Evolutionary conservation across 2,329 filamentous ascomycete genomes (phyloP).

Genomic region (Curvularia eragrostidis): DNA sequence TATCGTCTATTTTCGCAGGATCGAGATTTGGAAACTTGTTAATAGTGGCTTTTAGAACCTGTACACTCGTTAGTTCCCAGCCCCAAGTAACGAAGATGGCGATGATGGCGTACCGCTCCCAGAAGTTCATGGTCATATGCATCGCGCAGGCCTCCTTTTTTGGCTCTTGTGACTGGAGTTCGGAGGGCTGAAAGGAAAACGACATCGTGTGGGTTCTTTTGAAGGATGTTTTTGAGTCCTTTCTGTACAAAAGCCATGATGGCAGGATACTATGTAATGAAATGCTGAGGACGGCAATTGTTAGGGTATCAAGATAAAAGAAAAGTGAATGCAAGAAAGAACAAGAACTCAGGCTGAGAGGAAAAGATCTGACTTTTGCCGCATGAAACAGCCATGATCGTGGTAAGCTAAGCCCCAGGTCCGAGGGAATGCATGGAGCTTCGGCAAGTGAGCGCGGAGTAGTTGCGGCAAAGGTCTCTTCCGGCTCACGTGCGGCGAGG

Average conservation of each 20-base stretch:
- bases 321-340: slow-evolving; percentile 1
- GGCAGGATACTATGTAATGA: slow-evolving; percentile 9
- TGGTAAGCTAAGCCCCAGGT: slow-evolving; percentile 34
- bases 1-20: slow-evolving; percentile 74
- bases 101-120: slow-evolving; percentile 56
- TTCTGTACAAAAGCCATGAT: slow-evolving; percentile 58
- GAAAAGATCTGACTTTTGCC: slow-evolving; percentile 16
- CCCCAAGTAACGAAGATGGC: slow-evolving; percentile 50
- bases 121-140: slow-evolving; percentile 92
- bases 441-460: slow-evolving; percentile 46
- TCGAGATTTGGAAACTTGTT: slow-evolving; percentile 75
- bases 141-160: slow-evolving; percentile 84
- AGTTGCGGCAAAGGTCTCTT: slow-evolving; percentile 37
- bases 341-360: slow-evolving; percentile 5
- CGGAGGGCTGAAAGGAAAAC: slow-evolving; percentile 91
- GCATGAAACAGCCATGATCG: slow-evolving; percentile 30
- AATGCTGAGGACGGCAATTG: slow-evolving; percentile 21
- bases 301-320: slow-evolving; percentile 11
- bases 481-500: slow-evolving; percentile 25
- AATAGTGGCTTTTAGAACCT: slow-evolving; percentile 70
- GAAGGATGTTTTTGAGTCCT: slow-evolving; percentile 76
- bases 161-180: slow-evolving; percentile 82
- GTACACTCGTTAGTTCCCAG: slow-evolving; percentile 8
- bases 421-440: slow-evolving; percentile 33
- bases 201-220: slow-evolving; percentile 79